Conservation (phyloP, 306 rosid species). For the Luffa aegyptiaca region DNA sequence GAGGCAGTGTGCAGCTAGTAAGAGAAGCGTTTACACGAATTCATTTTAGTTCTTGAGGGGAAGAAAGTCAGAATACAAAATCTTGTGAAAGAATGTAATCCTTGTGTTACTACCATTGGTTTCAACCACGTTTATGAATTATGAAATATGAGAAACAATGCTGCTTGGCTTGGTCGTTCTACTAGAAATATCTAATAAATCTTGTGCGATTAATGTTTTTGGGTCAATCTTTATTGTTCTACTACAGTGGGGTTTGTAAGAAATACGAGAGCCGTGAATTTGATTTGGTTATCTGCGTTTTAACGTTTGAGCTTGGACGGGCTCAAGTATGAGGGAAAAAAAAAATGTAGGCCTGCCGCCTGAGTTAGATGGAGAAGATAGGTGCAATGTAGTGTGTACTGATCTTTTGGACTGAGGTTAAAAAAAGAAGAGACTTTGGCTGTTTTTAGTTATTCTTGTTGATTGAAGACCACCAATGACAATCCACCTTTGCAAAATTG, state of each 20-base stretch:
- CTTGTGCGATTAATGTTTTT: background rate
- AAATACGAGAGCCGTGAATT: background rate
- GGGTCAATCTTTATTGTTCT: background rate
- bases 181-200: background rate
- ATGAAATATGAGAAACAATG: background rate
- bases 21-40: background rate
- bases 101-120: background rate
- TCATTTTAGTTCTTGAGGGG: background rate
- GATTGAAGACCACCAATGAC: no score
- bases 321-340: background rate
- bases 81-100: background rate
- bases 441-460: no score
- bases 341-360: no score
- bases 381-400: no score
- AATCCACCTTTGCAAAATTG: no score
- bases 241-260: background rate
- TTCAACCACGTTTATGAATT: background rate
- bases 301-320: background rate
- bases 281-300: background rate
- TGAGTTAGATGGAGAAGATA: no score
- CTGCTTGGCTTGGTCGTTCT: background rate
- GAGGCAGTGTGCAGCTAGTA: slow-evolving; percentile 49
- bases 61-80: background rate
- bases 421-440: no score
- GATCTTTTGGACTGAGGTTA: no score